These are phyloP conservation scores for Apiotrichum laibachii DNA, from an alignment of 1,284 basidiomycete species.

Conservation along the genomic window DNA sequence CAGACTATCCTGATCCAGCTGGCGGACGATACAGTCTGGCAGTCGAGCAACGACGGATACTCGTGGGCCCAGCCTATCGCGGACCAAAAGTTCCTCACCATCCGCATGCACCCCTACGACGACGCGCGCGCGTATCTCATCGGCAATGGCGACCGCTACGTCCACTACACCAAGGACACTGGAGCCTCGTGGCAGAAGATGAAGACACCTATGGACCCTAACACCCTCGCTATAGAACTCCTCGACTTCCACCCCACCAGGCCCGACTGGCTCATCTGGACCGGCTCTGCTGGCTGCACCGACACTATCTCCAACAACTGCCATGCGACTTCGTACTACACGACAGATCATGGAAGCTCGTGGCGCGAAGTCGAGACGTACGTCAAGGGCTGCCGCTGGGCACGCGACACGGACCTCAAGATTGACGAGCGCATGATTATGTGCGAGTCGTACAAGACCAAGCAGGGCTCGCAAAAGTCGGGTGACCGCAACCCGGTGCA, in stretches of 20 bases:
- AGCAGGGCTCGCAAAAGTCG: conserved; percentile 71
- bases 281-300: conserved; percentile 69
- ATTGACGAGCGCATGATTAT: conserved; percentile 83
- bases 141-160: conserved; percentile 60
- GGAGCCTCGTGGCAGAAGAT: conserved; percentile 70
- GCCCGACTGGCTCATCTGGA: conserved; percentile 86
- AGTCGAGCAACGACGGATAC: conserved; percentile 91
- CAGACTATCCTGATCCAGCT: conserved; percentile 83
- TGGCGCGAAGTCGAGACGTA: conserved; percentile 83
- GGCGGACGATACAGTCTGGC: conserved; percentile 75
- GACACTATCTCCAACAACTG: conserved; percentile 56
- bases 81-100: conserved; percentile 67
- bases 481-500: conserved; percentile 67
- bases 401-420: conserved; percentile 69
- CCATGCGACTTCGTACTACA: conserved; percentile 69
- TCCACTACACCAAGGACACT: conserved; percentile 78
- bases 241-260: conserved; percentile 81
- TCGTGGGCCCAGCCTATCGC: conserved; percentile 72
- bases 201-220: conserved; percentile 67
- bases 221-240: conserved; percentile 70
- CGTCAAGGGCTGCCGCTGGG: conserved; percentile 90
- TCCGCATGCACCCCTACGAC: conserved; percentile 80
- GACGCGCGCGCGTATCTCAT: conserved; percentile 84
- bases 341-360: conserved; percentile 69
- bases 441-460: conserved; percentile 83